These are phyloP conservation scores for Usnea hakonensis DNA, from an alignment of 495 filamentous ascomycete genomes.

Conservation along the genomic window DNA sequence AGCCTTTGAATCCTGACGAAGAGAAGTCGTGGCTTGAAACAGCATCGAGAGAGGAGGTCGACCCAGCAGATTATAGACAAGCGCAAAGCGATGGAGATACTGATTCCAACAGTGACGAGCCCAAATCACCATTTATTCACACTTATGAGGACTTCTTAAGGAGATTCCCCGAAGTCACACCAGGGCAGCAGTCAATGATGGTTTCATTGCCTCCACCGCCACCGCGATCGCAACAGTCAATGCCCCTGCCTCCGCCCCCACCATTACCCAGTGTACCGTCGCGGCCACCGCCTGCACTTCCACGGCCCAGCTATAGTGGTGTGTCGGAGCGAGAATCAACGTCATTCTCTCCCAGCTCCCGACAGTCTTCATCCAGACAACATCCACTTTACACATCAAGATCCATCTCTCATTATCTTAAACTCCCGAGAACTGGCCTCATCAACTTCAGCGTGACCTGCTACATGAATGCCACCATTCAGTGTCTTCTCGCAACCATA, in stretches of 20 bases:
- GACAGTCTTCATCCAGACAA: slow-evolving; percentile 40
- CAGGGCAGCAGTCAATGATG: slow-evolving; percentile 70
- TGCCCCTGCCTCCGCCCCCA: slow-evolving; percentile 35
- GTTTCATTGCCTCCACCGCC: slow-evolving; percentile 28
- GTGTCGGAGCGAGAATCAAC: slow-evolving; percentile 60
- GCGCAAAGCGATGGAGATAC: slow-evolving; percentile 29
- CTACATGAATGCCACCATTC: slow-evolving; percentile 85
- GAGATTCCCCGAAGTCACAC: slow-evolving; percentile 67
- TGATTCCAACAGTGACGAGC: slow-evolving; percentile 25
- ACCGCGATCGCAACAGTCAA: slow-evolving; percentile 37
- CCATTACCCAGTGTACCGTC: slow-evolving; percentile 40
- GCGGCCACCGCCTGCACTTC: slow-evolving; percentile 76
- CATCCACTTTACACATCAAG: slow-evolving; percentile 40
- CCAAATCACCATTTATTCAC: slow-evolving; percentile 42
- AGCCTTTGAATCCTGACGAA: slow-evolving; percentile 54
- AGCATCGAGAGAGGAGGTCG: slow-evolving; percentile 48
- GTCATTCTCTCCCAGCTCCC: slow-evolving; percentile 40
- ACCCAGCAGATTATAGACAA: slow-evolving; percentile 36
- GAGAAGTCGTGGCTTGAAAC: slow-evolving; percentile 52
- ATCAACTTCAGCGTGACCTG: slow-evolving; percentile 75
- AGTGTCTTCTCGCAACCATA: slow-evolving; percentile 70
- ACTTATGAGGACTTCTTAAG: slow-evolving; percentile 70
- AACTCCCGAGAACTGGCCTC: slow-evolving; percentile 64
- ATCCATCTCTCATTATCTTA: slow-evolving; percentile 38
- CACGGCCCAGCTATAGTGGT: slow-evolving; percentile 81